Evolutionary conservation across 2,329 filamentous ascomycete genomes (phyloP).

Genomic region (Botrytis deweyae): DNA sequence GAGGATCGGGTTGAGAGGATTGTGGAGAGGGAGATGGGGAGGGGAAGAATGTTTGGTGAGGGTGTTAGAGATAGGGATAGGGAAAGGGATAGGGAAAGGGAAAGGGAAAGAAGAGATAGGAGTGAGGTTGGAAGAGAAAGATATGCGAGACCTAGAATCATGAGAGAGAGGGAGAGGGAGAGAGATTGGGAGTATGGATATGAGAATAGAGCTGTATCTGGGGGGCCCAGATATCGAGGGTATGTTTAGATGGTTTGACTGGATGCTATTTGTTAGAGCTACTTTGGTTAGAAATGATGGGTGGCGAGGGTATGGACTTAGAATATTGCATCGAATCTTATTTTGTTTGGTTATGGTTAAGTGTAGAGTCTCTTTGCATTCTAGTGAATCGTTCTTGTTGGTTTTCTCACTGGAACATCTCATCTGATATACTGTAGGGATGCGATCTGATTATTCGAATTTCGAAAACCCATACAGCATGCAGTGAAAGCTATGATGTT

Average conservation of each 20-base stretch:
- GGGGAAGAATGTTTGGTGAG: neutral
- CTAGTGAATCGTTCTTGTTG: neutral
- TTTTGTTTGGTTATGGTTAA: neutral
- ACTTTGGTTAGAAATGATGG: neutral
- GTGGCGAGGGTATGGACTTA: neutral
- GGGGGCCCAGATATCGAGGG: neutral
- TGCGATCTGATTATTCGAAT: neutral
- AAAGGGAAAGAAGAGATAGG: neutral
- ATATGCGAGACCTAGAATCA: neutral
- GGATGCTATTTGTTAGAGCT: neutral
- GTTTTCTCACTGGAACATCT: neutral
- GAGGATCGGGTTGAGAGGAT: neutral
- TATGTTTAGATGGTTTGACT: neutral
- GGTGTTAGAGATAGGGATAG: neutral
- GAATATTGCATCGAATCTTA: neutral
- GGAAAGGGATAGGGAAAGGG: neutral
- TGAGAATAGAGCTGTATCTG: neutral
- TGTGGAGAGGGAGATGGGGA: neutral
- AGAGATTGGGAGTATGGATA: conserved; percentile 9
- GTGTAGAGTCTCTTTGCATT: neutral
- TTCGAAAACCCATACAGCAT: rapidly evolving
- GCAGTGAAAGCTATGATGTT: rapidly evolving
- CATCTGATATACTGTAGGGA: neutral
- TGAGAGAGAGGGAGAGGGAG: conserved; percentile 1
- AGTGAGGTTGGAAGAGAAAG: neutral